These are phyloP conservation scores for Globisporangium heterothallicum DNA, from an alignment of 352 stramenopile genomes.

Conservation along the genomic window DNA sequence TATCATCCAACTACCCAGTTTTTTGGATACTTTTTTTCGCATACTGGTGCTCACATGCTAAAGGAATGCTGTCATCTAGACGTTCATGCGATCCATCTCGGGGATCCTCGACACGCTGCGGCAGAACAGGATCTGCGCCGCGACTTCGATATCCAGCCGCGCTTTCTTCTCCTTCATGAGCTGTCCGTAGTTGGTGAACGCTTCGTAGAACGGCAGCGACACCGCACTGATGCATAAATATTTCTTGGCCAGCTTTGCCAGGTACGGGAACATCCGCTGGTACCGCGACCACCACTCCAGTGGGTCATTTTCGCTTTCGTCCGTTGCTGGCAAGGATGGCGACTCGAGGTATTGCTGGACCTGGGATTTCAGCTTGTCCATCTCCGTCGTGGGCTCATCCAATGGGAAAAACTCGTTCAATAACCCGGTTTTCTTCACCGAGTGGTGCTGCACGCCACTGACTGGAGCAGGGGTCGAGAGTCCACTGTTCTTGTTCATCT, in stretches of 20 bases:
- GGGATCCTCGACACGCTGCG: conserved; percentile 70
- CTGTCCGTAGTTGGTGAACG: conserved; percentile 73
- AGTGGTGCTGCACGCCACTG: conserved; percentile 18
- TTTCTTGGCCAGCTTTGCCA: conserved; percentile 67
- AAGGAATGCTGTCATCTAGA: conserved; percentile 16
- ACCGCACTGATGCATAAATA: conserved; percentile 76
- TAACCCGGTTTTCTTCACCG: conserved; percentile 26
- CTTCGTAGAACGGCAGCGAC: conserved; percentile 68
- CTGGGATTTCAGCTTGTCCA: conserved; percentile 56
- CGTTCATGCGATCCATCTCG: conserved; percentile 82
- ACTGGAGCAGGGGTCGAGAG: conserved; percentile 1
- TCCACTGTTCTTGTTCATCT: conserved; percentile 9
- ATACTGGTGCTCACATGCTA: too few species aligned
- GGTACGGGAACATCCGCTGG: conserved; percentile 53
- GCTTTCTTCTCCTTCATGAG: conserved; percentile 77
- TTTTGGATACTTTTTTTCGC: background rate
- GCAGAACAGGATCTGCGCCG: conserved; percentile 74
- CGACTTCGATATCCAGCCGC: conserved; percentile 71
- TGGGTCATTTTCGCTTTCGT: conserved; percentile 71
- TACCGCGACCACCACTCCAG: conserved; percentile 82
- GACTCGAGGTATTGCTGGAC: conserved; percentile 74
- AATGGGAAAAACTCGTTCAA: conserved; percentile 63
- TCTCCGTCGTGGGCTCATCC: conserved; percentile 41
- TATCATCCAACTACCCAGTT: too few species aligned
- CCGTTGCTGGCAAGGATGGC: conserved; percentile 49